Evolutionary conservation across 768 basidiomycete species (phyloP), one percentile per base, ranked within the genome.

Genomic region (Lentinula aciculospora): DNA sequence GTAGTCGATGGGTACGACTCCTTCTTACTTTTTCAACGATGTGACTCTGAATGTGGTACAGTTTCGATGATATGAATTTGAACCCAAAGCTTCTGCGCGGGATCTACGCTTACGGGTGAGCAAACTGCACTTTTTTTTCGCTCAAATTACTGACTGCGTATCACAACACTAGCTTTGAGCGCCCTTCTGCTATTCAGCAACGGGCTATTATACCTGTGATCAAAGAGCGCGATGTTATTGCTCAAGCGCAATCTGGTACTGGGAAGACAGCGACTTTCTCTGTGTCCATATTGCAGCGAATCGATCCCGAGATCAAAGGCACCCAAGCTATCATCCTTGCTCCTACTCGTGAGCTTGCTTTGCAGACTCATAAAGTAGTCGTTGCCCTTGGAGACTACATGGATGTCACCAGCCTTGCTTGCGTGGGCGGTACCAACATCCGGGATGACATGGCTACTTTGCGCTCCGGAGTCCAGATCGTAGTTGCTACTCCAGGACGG

Each of bases 191-290:
- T 12, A 91, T 91, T 58, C 88, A 91, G 68, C 83, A 88, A 4
- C 89, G 90, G 70, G 87, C 88, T 28, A 86, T 91, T 59, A 86
- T 89, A 48, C 84, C 88, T 23, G 85, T 91, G 65, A 89, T 90
- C 86, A 89, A 88, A 13, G 89, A 89, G 29, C 81, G 87, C 59
- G 88, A 91, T 61, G 88, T 91, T 32, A 91, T 91, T 53, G 88
- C 88, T 62, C 88, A 90, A 44, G 88, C 88, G 25, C 90, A 91
- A 74, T 90, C 89, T 0, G 88, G 88, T 12, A 89, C 88, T 3
- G 88, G 88, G n/a, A 91, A 91, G 74, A 91, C 89, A 8, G 85
- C 89, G 56, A 88, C 89, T 0, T 91, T 91, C 72, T 74, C 90
- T 27, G 72, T 90, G 2, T 89, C 89, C 19, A 75, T 90, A 57